Evolutionary conservation across 495 filamentous ascomycete species (phyloP).

Genomic region (Neurospora africana): DNA sequence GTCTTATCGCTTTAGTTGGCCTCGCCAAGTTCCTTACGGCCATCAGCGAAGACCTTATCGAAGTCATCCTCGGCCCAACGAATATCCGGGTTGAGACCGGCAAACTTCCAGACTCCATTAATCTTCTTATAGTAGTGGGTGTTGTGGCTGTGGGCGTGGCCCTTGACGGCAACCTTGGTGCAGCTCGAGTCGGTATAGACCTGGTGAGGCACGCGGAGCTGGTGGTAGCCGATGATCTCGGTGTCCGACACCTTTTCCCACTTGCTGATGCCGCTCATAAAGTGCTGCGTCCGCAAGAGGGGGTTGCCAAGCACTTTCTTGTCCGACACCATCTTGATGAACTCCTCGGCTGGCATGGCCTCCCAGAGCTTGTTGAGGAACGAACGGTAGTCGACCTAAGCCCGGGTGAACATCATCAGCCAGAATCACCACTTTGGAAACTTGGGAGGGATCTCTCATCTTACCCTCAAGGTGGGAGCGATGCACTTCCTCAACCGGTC

Average conservation of each 20-base stretch:
- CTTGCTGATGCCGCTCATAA: constrained; percentile 56
- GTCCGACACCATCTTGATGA: constrained; percentile 57
- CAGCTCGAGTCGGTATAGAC: constrained; percentile 45
- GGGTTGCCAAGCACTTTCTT: constrained; percentile 59
- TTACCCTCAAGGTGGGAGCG: constrained; percentile 54
- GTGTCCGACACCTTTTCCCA: constrained; percentile 63
- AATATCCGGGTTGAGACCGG: constrained; percentile 60
- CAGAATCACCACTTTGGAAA: constrained; percentile 1
- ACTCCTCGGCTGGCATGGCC: constrained; percentile 62
- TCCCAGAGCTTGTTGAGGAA: constrained; percentile 64
- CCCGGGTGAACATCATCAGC: neutral
- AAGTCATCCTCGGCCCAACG: constrained; percentile 66
- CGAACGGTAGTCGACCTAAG: constrained; percentile 59
- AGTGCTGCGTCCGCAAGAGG: constrained; percentile 63
- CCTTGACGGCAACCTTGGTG: constrained; percentile 45
- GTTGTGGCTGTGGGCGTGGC: constrained; percentile 62
- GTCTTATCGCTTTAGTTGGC: constrained; percentile 3
- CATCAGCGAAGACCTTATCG: constrained; percentile 34
- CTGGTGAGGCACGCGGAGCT: constrained; percentile 66
- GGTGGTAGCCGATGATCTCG: constrained; percentile 62
- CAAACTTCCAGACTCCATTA: constrained; percentile 73
- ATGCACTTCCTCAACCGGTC: constrained; percentile 58
- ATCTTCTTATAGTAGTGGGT: constrained; percentile 65
- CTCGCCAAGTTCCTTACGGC: constrained; percentile 34
- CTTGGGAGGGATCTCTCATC: constrained; percentile 4